Conservation (phyloP, 2,329 filamentous ascomycete genomes). For the Thielaviopsis ethacetica region DNA sequence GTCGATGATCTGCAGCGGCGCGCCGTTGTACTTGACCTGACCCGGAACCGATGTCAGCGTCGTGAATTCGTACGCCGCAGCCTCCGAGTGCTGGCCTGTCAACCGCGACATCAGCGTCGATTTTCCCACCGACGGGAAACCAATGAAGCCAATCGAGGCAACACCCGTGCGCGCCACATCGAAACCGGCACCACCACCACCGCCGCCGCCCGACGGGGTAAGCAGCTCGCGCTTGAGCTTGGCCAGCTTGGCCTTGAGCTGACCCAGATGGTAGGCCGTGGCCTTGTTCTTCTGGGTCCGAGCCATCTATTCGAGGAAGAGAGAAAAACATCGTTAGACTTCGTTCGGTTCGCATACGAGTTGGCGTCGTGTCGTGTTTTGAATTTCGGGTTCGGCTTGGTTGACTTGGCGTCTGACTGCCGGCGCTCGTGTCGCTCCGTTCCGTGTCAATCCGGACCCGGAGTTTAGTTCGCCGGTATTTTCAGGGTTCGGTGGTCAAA, state of each 20-base stretch:
- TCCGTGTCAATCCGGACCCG: not conserved
- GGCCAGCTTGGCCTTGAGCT: slow-evolving; percentile 94
- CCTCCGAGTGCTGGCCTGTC: slow-evolving; percentile 94
- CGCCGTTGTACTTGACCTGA: slow-evolving; percentile 90
- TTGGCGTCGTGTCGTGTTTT: not conserved
- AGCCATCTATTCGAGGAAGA: slow-evolving; percentile 52
- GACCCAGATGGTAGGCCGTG: slow-evolving; percentile 83
- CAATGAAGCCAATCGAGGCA: slow-evolving; percentile 92
- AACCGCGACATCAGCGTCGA: slow-evolving; percentile 91
- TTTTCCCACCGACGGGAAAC: slow-evolving; percentile 95
- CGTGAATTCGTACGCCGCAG: slow-evolving; percentile 95
- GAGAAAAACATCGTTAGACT: slow-evolving; percentile 5
- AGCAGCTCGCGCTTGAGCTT: slow-evolving; percentile 95
- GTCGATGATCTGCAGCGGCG: slow-evolving; percentile 96
- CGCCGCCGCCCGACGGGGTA: slow-evolving; percentile 68
- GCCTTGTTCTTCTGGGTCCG: slow-evolving; percentile 95
- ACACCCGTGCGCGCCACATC: slow-evolving; percentile 97
- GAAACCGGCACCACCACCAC: slow-evolving; percentile 76
- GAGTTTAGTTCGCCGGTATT: not conserved
- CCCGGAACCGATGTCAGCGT: slow-evolving; percentile 94
- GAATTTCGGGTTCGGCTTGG: not conserved
- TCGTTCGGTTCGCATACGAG: not conserved
- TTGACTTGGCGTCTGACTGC: not conserved
- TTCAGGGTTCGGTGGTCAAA: slow-evolving; percentile 13
- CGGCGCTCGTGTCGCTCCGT: too few species aligned